Base-by-base conservation (phyloP, 768 basidiomycete genomes). In the Coprinopsis cinerea region DNA sequence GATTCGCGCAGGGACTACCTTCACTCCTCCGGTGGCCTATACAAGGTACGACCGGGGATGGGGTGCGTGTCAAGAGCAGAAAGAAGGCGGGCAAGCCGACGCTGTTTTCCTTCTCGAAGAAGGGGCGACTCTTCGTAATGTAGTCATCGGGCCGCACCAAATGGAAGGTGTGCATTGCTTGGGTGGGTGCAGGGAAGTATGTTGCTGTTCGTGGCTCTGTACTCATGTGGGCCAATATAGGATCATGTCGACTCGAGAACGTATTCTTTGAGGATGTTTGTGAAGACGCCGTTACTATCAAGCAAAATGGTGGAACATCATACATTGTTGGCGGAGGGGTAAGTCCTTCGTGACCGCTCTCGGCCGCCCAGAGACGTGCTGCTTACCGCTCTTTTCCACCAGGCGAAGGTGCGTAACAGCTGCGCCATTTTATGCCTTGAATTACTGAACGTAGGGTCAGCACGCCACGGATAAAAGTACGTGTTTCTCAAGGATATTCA, bases 81-180 rank as follows among this genome's bases (percentile, higher is more conserved):
- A 51, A 1, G 71, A 73, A 55, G 69, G 67, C 25, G 71, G 71
- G 20, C 66, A 71, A 42, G 46, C 65, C 2, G 70, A 67, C 35
- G 68, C 69, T 9, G 69, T 72, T n/a, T 73, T 73, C 59, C 47
- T 72, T 23, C 61, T 73, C n/a, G 52, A 70, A 41, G 64, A 69
- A 35, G 71, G 71, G 23, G 71, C 67, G 7, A 71, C 69, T 3
- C 57, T 72, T 37, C 70, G 67, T 40, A 63, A 61, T 18, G 70
- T 72, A 28, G 60, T 65, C n/a, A 72, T 73, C 47, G 71, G 71
- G 2, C 58, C 64, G 20, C 66, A 71, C 57, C 71, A 72, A 50
- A 59, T 67, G 28, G 71, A 73, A 47, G 70, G 71, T 43, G 58
- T 72, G 37, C 69, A 72, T 51, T 71, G 68, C 53, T 63, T 69